Evolutionary conservation across 768 basidiomycete species (phyloP), one percentile per base, ranked within the genome.

Genomic region (Clathrus columnatus): DNA sequence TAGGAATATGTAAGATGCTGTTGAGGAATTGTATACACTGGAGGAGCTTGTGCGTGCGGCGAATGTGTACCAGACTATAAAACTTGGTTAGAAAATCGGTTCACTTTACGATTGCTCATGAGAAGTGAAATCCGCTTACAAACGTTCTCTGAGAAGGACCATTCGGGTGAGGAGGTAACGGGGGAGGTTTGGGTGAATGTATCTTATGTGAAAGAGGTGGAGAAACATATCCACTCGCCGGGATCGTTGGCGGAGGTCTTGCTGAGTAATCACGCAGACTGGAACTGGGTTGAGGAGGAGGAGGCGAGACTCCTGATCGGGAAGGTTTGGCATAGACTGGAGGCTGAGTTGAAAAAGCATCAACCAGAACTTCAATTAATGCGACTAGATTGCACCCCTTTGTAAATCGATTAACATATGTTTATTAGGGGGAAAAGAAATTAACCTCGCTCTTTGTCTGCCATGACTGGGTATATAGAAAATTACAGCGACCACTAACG

Each of bases 271-370:
- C 63, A 1, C 68, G 67, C 11, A 59, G 65, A 5, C 55, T 46
- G 56, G 56, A 21, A 59, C 43, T 27, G 59, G 60, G 42, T 32
- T 26, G 18, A 53, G 18, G 41, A 42, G 30, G 51, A 41, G 51
- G 51, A 17, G 41, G 6, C 0, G 51, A 45, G 29, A 16, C 50
- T 18, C 7, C 45, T 49, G 28, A 61, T 60, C 32, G 64, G 56
- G 73, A 78, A 16, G 90, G 85, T 69, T 86, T 91, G 28, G 94
- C 83, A 66, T 93, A 96, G 16, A 98, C 82, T 6, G 94, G 94
- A 43, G 95, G 94, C 46, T 83, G 78, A 27, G 75, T 75, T 20
- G 91, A 94, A 71, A 98, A 98, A 54, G 85, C 76, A 41, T 81
- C 76, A 61, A 87, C 84, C 73, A 97, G 78, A 18, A 83, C 82